These are phyloP conservation scores for Colletotrichum falcatum DNA, from an alignment of 2,329 filamentous ascomycete species.

Conservation along the genomic window DNA sequence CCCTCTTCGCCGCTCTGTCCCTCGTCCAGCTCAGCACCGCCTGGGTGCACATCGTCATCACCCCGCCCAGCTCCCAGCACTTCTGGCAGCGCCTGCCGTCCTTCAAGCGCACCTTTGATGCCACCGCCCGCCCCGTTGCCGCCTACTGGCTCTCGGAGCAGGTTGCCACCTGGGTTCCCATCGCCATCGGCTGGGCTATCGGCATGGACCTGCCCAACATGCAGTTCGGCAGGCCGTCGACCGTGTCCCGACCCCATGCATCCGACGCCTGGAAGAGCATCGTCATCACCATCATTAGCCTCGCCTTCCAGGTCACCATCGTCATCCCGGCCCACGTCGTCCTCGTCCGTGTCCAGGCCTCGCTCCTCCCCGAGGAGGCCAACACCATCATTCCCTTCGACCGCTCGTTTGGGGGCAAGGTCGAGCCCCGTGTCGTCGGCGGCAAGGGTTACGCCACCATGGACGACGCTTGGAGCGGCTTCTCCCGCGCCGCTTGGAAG, in stretches of 20 bases:
- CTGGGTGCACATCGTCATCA: slow-evolving; percentile 91
- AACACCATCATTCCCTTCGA: slow-evolving; percentile 93
- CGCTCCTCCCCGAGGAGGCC: slow-evolving; percentile 82
- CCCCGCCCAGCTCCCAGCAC: slow-evolving; percentile 70
- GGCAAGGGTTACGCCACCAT: slow-evolving; percentile 79
- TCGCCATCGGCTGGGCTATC: slow-evolving; percentile 51
- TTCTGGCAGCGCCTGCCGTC: slow-evolving; percentile 79
- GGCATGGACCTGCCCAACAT: slow-evolving; percentile 56
- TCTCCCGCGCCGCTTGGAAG: slow-evolving; percentile 77
- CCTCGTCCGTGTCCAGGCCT: slow-evolving; percentile 86
- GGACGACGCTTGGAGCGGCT: slow-evolving; percentile 82
- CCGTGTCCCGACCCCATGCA: slow-evolving; percentile 53
- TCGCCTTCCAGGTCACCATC: slow-evolving; percentile 70
- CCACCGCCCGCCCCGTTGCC: slow-evolving; percentile 76
- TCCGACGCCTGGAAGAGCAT: slow-evolving; percentile 59
- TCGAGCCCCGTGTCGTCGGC: slow-evolving; percentile 79
- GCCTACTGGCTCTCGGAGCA: slow-evolving; percentile 70
- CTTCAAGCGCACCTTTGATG: slow-evolving; percentile 72
- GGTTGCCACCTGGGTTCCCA: slow-evolving; percentile 60
- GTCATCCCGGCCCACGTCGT: slow-evolving; percentile 82
- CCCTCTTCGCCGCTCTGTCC: slow-evolving; percentile 68
- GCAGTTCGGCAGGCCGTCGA: slow-evolving; percentile 52
- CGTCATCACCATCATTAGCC: slow-evolving; percentile 57
- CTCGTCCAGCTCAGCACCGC: slow-evolving; percentile 77
- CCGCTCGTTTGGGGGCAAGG: slow-evolving; percentile 82